These are phyloP conservation scores for Saturnispora serradocipensis DNA, from an alignment of 805 yeast species.

Conservation along the genomic window DNA sequence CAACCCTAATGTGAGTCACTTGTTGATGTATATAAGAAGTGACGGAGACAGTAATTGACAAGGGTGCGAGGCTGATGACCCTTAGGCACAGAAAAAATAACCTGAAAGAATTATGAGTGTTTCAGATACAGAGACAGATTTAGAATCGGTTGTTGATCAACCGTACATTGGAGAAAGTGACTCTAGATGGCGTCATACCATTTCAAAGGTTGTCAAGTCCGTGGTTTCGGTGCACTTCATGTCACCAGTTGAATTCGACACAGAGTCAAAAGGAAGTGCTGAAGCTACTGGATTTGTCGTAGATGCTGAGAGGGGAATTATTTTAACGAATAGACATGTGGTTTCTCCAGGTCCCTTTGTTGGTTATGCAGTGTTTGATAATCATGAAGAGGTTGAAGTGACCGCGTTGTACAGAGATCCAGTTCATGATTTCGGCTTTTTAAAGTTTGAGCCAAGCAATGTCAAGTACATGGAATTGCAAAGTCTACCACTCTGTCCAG, in stretches of 20 bases:
- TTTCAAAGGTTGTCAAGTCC: conserved; percentile 68
- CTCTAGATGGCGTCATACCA: conserved; percentile 68
- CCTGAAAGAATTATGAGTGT: too few species aligned
- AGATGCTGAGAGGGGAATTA: conserved; percentile 71
- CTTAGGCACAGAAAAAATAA: too few species aligned
- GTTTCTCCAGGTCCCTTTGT: conserved; percentile 95
- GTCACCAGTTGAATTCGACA: conserved; percentile 75
- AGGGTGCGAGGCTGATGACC: too few species aligned
- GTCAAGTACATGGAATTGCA: conserved; percentile 68
- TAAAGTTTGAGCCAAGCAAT: conserved; percentile 61
- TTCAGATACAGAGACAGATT: background rate
- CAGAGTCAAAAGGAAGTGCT: conserved; percentile 68
- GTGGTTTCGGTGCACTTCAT: conserved; percentile 88
- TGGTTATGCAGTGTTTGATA: conserved; percentile 87
- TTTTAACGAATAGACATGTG: conserved; percentile 87
- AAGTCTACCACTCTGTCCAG: conserved; percentile 65
- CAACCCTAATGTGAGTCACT: too few species aligned
- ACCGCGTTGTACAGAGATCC: conserved; percentile 87
- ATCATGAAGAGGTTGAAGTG: conserved; percentile 87
- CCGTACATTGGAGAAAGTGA: conserved; percentile 11
- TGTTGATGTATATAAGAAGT: too few species aligned
- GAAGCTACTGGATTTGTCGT: conserved; percentile 95
- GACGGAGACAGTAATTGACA: too few species aligned
- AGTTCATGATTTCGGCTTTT: conserved; percentile 88
- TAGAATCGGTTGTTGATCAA: background rate